These are phyloP conservation scores for Parsonsia alboflavescens DNA, from an alignment of 257 asterid genomes.

Conservation along the genomic window DNA sequence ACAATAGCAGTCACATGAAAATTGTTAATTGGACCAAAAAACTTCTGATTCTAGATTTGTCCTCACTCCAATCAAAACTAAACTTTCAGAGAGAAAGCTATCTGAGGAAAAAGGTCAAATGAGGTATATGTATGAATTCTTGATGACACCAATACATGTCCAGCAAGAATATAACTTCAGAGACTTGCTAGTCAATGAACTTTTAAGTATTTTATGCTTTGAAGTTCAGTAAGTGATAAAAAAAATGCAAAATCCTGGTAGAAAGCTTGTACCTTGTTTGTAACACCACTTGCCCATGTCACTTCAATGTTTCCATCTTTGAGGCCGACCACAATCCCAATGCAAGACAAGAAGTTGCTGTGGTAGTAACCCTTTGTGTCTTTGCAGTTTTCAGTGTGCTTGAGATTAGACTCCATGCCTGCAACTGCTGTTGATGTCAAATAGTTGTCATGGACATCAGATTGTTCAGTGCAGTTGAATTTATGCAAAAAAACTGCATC, in stretches of 20 bases:
- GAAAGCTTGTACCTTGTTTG: slow-evolving; percentile 46
- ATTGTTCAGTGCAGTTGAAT: slow-evolving; percentile 12
- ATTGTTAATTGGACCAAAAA: not conserved
- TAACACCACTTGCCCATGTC: slow-evolving; percentile 81
- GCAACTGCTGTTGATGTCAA: slow-evolving; percentile 16
- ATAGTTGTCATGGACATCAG: slow-evolving; percentile 10
- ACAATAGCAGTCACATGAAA: not conserved
- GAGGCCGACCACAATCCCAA: slow-evolving; percentile 67
- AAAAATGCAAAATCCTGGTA: not conserved
- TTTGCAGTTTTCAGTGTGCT: slow-evolving; percentile 18
- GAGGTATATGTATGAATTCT: not conserved
- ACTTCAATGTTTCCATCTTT: slow-evolving; percentile 58
- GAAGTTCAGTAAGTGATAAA: not conserved
- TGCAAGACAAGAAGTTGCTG: slow-evolving; percentile 36
- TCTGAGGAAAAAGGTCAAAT: not conserved
- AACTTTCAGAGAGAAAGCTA: not conserved
- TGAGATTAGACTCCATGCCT: slow-evolving; percentile 19
- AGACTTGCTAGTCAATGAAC: not conserved
- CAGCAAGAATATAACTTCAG: not conserved
- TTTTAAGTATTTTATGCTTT: not conserved
- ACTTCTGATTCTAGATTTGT: not conserved
- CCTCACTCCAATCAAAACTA: not conserved
- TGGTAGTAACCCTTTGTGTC: slow-evolving; percentile 22
- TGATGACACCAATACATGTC: not conserved
- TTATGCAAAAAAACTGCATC: slow-evolving; percentile 53